Base-by-base conservation (phyloP, 768 basidiomycete species). In the Podaxis sp. region DNA sequence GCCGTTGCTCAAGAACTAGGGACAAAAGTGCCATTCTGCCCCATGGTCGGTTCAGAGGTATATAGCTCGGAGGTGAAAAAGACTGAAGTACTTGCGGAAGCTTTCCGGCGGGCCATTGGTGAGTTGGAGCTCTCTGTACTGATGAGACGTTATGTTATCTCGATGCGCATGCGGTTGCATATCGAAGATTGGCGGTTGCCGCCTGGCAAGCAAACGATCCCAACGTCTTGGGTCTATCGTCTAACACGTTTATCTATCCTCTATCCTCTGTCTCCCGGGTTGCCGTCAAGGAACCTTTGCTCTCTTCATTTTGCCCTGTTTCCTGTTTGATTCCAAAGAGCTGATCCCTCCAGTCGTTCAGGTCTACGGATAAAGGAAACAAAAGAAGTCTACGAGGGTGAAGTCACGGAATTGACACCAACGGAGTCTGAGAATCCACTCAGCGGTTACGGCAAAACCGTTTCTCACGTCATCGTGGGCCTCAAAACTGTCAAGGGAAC, bases 301-400 rank as follows among this genome's bases (percentile, higher is more conserved):
- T 54, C 21, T 54, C 14, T 50, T 37, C 42, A n/a, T 44, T 46
- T 14, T 32, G 7, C 2, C 36, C 47, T 27, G 50, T 35, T 25
- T 42, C 18, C 21, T 5, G 21, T 14, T 52, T 54, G 42, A 11
- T 37, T 32, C n/a, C 21, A 11, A 37, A 28, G 21, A 38, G 56
- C 37, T 56, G 18, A 63, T 57, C 18, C 61, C 59, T 64, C 61
- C 25, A 37, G 46, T 36, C 25, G n/a, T 14, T 11, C 70, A 95
- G 95, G 96, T 50, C 82, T 98, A 38, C 87, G 96, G 71, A 97
- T 98, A 80, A 98, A 98, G 74, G 97, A 98, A 75, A 98, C 95
- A 5, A 98, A 99, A 72, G 94, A 97, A 69, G 95, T 98, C 5
- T 98, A 95, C 73, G 96, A 98, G 73, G 96, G 97, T 62, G 96